Base-by-base conservation (phyloP, 1,284 basidiomycete genomes). In the Cystobasidium slooffiae region DNA sequence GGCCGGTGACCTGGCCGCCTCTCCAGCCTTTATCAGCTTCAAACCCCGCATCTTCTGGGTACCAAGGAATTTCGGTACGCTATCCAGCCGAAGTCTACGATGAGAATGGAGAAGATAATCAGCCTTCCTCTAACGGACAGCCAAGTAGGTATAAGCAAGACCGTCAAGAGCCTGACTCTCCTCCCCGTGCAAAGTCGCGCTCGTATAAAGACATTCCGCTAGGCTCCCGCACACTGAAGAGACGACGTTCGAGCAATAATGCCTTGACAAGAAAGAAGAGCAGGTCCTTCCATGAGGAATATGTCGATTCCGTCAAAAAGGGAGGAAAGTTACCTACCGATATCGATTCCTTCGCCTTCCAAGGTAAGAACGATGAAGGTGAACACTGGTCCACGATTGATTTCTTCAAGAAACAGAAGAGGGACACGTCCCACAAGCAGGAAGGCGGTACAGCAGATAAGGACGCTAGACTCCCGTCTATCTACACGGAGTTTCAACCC, bases 241-340 rank as follows among this genome's bases (percentile, higher is more conserved):
- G 61, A 9, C 20, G 47, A 49, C 6, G 44, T 6, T 63, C 61
- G 14, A 44, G 41, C 14, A 24, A 1, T 12, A 63, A 16, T 44
- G 22, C 12, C 9, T 39, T 53, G 7, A 55, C 14, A 22, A 51
- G 39, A 6, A 41, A 43, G 22, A n/a, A 44, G 49, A 65, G 43
- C 22, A 47, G 3, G 10, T 67, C 66, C 37, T 58, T 59, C 24
- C 70, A 73, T 16, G 70, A 65, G 20, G 18, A 41, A 24, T 58
- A 73, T 20, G 39, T 37, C 18, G 52, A 46, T 20, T 46, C 31
- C 3, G 63, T 43, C n/a, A 73, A 51, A 24, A 65, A 49, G 41
- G 53, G 62, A 10, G 63, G 63, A 10, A 55, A 46, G 47, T n/a
- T 47, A 8, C 70, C 70, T 46, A 66, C 41, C 31, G 70, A 73